These are phyloP conservation scores for Fusarium keratoplasticum DNA, from an alignment of 2,329 filamentous ascomycete genomes.

Conservation along the genomic window DNA sequence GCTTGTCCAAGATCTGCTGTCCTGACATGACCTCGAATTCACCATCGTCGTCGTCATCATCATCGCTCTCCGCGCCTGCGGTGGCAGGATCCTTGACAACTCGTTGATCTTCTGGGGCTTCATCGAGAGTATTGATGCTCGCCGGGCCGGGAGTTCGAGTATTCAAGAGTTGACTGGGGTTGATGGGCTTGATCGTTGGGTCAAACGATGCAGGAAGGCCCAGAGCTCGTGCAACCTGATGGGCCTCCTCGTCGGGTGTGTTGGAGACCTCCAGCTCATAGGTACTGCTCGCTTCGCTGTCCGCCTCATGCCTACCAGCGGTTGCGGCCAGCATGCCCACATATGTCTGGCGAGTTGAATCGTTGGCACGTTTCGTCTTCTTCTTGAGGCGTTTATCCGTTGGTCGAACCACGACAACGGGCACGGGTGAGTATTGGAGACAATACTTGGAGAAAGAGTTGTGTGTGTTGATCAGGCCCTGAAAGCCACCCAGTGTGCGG, in stretches of 20 bases:
- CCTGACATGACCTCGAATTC: conserved; percentile 61
- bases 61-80: conserved; percentile 52
- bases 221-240: conserved; percentile 71
- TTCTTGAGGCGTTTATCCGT: conserved; percentile 90
- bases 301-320: conserved; percentile 67
- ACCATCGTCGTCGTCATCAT: conserved; percentile 53
- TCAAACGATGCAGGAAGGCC: conserved; percentile 73
- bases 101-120: conserved; percentile 32
- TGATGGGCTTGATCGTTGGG: conserved; percentile 70
- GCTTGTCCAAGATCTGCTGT: conserved; percentile 56
- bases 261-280: conserved; percentile 68
- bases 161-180: conserved; percentile 41
- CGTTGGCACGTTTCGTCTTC: conserved; percentile 84
- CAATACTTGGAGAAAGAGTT: conserved; percentile 96
- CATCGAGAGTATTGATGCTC: conserved; percentile 15
- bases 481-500: conserved; percentile 84
- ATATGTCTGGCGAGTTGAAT: conserved; percentile 81
- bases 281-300: conserved; percentile 63
- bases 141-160: conserved; percentile 31
- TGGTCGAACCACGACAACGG: conserved; percentile 91
- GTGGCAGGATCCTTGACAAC: conserved; percentile 46
- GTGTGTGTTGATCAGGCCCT: conserved; percentile 80
- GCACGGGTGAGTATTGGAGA: conserved; percentile 91
- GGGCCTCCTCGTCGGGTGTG: conserved; percentile 71
- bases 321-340: conserved; percentile 78